Evolutionary conservation across 257 asterid species (phyloP).

Genomic region (Solanum chiquidenum): DNA sequence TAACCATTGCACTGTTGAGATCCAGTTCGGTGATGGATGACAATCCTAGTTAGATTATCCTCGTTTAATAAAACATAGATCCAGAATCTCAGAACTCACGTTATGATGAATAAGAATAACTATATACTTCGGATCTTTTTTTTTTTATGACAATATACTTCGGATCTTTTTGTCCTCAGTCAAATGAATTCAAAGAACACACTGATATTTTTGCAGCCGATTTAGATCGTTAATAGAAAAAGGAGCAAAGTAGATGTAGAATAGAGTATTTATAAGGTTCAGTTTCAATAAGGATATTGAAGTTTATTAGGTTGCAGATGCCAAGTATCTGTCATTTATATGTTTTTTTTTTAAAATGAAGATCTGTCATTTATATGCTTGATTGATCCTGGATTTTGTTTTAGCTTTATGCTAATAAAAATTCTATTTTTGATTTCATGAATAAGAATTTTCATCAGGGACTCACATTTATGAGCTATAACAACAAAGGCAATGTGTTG

Average conservation of each 20-base stretch:
- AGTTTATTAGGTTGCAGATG: not conserved
- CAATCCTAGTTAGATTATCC: not conserved
- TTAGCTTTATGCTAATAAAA: not conserved
- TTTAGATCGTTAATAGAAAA: not conserved
- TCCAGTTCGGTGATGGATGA: not conserved
- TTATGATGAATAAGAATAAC: not conserved
- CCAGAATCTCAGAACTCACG: not conserved
- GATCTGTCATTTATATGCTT: not conserved
- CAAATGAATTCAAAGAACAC: not conserved
- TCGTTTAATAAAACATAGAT: not conserved
- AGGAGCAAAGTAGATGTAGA: not conserved
- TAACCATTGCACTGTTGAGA: slow-evolving; percentile 12
- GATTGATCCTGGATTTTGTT: not conserved
- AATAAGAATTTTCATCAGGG: not conserved
- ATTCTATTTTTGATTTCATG: not conserved
- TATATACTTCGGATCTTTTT: not conserved
- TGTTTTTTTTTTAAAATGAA: not conserved
- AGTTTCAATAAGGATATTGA: not conserved
- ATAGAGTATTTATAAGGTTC: not conserved
- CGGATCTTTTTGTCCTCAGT: not conserved
- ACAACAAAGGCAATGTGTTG: not conserved
- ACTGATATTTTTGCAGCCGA: not conserved
- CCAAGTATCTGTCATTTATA: not conserved
- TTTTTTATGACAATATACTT: not conserved
- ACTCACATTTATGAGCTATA: not conserved